phyloP scores from a whole-genome alignment of 306 rosid genomes.

The Malus domestica region DNA sequence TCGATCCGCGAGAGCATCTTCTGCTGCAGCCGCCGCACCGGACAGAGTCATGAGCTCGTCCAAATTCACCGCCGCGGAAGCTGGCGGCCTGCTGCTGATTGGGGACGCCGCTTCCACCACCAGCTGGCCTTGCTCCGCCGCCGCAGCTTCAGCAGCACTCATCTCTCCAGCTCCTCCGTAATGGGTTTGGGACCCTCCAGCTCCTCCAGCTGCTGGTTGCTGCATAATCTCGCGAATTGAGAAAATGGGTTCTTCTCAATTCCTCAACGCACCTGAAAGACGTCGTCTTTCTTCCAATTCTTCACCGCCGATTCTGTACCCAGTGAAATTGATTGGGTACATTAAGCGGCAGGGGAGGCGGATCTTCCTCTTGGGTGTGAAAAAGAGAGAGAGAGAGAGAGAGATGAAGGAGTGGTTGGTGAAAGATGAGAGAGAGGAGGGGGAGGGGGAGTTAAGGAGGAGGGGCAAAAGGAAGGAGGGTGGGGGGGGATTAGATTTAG shows the following conservation, averaged over 20 bases:
- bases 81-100: conserved; percentile 45
- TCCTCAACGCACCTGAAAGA: not conserved
- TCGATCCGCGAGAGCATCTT: not conserved
- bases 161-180: conserved; percentile 11
- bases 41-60: conserved; percentile 36
- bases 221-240: conserved; percentile 5
- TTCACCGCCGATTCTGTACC: not conserved
- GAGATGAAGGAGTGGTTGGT: not conserved
- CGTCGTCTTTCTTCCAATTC: not conserved
- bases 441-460: not conserved
- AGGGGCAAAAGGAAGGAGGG: not conserved
- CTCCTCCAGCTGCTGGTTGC: not conserved
- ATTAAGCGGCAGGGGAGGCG: not conserved
- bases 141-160: not conserved
- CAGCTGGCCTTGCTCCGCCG: conserved; percentile 16
- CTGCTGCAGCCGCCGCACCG: not conserved
- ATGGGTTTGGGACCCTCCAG: conserved; percentile 13
- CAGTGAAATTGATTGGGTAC: not conserved
- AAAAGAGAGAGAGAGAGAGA: not conserved
- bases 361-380: not conserved
- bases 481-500: conserved; percentile 1
- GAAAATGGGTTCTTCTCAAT: not conserved
- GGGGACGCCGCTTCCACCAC: conserved; percentile 44
- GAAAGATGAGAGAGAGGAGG: not conserved
- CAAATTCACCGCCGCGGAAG: conserved; percentile 20